Evolutionary conservation across 768 basidiomycete species (phyloP).

Genomic region (Omphalotus guepiniiformis): DNA sequence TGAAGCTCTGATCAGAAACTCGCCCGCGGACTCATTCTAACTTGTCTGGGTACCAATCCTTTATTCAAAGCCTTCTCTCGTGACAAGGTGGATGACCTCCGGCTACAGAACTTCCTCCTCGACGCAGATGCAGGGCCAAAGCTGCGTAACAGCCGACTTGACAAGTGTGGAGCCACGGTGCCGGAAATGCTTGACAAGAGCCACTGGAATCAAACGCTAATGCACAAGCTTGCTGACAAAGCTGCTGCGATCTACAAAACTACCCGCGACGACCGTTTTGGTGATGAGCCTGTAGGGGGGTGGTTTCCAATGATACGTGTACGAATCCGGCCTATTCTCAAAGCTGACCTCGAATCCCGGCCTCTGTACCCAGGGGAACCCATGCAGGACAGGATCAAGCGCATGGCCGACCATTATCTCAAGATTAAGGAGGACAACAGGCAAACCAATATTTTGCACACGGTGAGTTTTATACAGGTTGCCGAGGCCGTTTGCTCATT

Average conservation of each 20-base stretch:
- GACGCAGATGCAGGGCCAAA: not conserved
- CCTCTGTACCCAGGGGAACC: not conserved
- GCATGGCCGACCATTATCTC: not conserved
- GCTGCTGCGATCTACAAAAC: not conserved
- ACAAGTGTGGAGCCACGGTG: not conserved
- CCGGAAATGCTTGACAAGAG: not conserved
- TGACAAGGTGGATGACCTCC: not conserved
- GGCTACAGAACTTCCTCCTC: not conserved
- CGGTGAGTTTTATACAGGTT: not conserved
- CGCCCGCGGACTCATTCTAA: not conserved
- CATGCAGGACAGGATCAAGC: not conserved
- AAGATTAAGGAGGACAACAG: not conserved
- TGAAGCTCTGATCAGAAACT: not conserved
- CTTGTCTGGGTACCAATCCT: not conserved
- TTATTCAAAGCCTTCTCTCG: not conserved
- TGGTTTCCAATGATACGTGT: not conserved
- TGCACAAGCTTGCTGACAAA: not conserved
- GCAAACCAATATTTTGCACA: not conserved
- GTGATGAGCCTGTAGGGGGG: not conserved
- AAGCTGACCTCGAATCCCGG: not conserved
- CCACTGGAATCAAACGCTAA: not conserved
- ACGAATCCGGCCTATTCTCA: not conserved
- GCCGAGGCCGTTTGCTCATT: not conserved
- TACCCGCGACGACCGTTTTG: not conserved
- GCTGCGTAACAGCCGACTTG: not conserved